phyloP scores from a whole-genome alignment of 306 rosid species.

The Comarum palustre region DNA sequence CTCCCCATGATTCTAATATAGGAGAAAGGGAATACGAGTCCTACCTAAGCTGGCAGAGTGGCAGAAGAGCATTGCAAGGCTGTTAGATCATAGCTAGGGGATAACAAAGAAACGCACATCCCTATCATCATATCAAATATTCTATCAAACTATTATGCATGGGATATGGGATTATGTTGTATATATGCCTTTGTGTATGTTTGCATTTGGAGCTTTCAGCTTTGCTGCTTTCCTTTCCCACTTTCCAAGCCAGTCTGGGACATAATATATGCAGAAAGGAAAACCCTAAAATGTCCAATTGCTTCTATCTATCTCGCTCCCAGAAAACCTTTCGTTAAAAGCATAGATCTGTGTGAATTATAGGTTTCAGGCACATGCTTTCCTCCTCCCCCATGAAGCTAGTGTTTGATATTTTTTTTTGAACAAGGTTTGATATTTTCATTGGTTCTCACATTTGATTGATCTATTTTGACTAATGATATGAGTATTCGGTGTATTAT shows the following conservation, averaged over 20 bases:
- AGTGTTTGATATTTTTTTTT: slow-evolving; percentile 16
- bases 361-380: slow-evolving; percentile 61
- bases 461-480: too few species aligned
- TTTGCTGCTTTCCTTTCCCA: background rate
- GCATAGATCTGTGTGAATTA: slow-evolving; percentile 50
- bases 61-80: slow-evolving; percentile 69
- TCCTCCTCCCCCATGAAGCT: slow-evolving; percentile 48
- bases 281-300: slow-evolving; percentile 47
- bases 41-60: slow-evolving; percentile 42
- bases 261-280: slow-evolving; percentile 15
- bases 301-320: slow-evolving; percentile 34
- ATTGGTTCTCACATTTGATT: too few species aligned
- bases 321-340: slow-evolving; percentile 60
- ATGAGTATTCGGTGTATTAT: too few species aligned
- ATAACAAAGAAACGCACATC: slow-evolving; percentile 32
- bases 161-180: slow-evolving; percentile 23
- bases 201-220: slow-evolving; percentile 12
- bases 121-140: slow-evolving; percentile 26
- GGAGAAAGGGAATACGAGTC: slow-evolving; percentile 24
- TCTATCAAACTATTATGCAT: slow-evolving; percentile 39
- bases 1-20: slow-evolving; percentile 35
- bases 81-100: slow-evolving; percentile 39
- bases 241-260: slow-evolving; percentile 17
- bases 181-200: background rate
- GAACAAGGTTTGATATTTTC: too few species aligned